phyloP scores from a whole-genome alignment of 306 rosid genomes.

The barrel medic (Medicago truncatula) region DNA sequence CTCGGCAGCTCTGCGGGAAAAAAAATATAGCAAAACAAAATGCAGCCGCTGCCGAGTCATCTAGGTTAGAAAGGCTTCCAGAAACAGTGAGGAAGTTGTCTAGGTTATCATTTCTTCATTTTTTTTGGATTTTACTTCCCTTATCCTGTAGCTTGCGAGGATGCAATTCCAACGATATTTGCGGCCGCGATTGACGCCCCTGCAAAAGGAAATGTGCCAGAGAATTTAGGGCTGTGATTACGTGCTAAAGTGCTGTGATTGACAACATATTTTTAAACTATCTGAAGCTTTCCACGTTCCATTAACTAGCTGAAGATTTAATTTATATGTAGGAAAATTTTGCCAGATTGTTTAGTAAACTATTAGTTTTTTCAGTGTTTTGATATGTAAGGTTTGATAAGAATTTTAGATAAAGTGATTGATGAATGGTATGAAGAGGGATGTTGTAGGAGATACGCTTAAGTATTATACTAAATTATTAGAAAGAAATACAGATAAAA shows the following conservation, averaged over 20 bases:
- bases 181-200: background rate
- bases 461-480: background rate
- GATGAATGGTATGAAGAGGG: constrained; percentile 14
- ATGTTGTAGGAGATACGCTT: constrained; percentile 6
- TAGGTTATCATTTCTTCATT: too few relatives aligned
- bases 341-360: background rate
- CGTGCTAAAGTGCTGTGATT: background rate
- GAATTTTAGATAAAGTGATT: background rate
- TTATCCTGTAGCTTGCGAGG: background rate
- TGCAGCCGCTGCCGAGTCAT: too few relatives aligned
- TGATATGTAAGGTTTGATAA: background rate
- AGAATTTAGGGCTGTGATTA: background rate
- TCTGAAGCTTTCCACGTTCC: background rate
- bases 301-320: background rate
- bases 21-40: too few relatives aligned
- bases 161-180: background rate
- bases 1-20: too few relatives aligned
- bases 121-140: background rate
- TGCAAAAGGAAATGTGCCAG: background rate
- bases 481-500: background rate
- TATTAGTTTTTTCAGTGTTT: background rate
- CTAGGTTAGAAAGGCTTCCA: too few relatives aligned
- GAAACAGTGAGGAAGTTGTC: too few relatives aligned
- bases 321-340: too few relatives aligned
- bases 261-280: constrained; percentile 1